Conservation (phyloP, 2,329 filamentous ascomycete species). For the Dendrostoma leiphaemia region DNA sequence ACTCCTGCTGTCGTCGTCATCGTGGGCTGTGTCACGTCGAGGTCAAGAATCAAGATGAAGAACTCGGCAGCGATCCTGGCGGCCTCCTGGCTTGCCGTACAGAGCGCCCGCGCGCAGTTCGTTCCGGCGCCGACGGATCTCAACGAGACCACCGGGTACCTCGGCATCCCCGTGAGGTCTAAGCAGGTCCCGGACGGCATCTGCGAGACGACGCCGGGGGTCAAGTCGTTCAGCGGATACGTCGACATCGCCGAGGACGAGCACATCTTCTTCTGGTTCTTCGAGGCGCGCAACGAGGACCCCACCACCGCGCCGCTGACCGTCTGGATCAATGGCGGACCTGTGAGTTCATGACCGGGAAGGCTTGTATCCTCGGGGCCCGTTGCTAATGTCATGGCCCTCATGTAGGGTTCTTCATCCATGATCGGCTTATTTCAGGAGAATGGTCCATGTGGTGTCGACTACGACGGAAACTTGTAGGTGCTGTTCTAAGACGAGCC, state of each 20-base stretch:
- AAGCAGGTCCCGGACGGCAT: slow-evolving; percentile 46
- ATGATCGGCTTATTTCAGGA: slow-evolving; percentile 56
- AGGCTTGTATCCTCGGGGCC: neutral
- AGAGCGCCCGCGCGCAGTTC: slow-evolving; percentile 27
- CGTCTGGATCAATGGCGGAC: slow-evolving; percentile 53
- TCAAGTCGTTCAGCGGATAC: slow-evolving; percentile 42
- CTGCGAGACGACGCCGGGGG: slow-evolving; percentile 40
- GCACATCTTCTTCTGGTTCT: slow-evolving; percentile 49
- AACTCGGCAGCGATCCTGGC: neutral
- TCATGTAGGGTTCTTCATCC: slow-evolving; percentile 40
- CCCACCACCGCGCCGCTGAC: slow-evolving; percentile 45
- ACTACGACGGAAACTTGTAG: slow-evolving; percentile 38
- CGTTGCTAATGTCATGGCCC: neutral
- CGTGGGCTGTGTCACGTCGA: too few relatives aligned
- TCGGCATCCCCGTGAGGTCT: slow-evolving; percentile 42
- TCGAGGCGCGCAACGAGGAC: slow-evolving; percentile 44
- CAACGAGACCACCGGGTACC: slow-evolving; percentile 30
- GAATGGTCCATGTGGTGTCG: slow-evolving; percentile 37
- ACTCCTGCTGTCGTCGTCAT: neutral
- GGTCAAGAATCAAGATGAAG: neutral
- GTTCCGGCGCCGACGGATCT: slow-evolving; percentile 34
- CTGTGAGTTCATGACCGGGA: slow-evolving; percentile 19
- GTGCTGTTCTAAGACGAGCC: neutral
- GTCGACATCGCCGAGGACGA: slow-evolving; percentile 37
- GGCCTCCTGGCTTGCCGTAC: slow-evolving; percentile 1